phyloP scores from a whole-genome alignment of 495 filamentous ascomycete genomes.

The Podospora pseudopauciseta region DNA sequence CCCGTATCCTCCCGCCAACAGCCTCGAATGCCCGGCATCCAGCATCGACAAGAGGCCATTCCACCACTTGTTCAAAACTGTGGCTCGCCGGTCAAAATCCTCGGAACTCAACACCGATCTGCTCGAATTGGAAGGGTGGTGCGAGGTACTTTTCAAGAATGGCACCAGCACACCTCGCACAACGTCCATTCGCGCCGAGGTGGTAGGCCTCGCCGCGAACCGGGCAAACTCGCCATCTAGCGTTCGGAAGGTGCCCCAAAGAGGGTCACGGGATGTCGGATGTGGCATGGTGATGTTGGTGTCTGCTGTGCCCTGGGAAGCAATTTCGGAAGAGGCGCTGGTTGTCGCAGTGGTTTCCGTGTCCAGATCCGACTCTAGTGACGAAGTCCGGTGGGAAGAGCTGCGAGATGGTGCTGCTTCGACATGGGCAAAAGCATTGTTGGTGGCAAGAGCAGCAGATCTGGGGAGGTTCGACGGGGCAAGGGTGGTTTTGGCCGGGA shows the following conservation, averaged over 20 bases:
- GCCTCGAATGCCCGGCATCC: slow-evolving; percentile 51
- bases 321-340: slow-evolving; percentile 53
- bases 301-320: slow-evolving; percentile 52
- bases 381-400: slow-evolving; percentile 44
- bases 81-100: slow-evolving; percentile 79
- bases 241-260: slow-evolving; percentile 81
- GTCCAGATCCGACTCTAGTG: slow-evolving; percentile 32
- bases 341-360: slow-evolving; percentile 48
- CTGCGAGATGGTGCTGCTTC: slow-evolving; percentile 47
- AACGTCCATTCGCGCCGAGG: slow-evolving; percentile 72
- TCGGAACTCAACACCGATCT: slow-evolving; percentile 58
- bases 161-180: slow-evolving; percentile 78
- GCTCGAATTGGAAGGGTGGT: slow-evolving; percentile 65
- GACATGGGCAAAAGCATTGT: slow-evolving; percentile 25
- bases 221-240: slow-evolving; percentile 81
- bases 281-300: slow-evolving; percentile 38
- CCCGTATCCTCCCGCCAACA: slow-evolving; percentile 48
- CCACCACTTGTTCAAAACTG: slow-evolving; percentile 95
- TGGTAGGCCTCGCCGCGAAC: slow-evolving; percentile 71
- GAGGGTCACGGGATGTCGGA: slow-evolving; percentile 65
- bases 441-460: slow-evolving; percentile 14
- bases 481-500: slow-evolving; percentile 19
- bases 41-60: slow-evolving; percentile 82
- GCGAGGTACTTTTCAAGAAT: slow-evolving; percentile 68
- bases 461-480: slow-evolving; percentile 1